Base-by-base conservation (phyloP, 2,329 filamentous ascomycete genomes). In the Trichoderma guizhouense region DNA sequence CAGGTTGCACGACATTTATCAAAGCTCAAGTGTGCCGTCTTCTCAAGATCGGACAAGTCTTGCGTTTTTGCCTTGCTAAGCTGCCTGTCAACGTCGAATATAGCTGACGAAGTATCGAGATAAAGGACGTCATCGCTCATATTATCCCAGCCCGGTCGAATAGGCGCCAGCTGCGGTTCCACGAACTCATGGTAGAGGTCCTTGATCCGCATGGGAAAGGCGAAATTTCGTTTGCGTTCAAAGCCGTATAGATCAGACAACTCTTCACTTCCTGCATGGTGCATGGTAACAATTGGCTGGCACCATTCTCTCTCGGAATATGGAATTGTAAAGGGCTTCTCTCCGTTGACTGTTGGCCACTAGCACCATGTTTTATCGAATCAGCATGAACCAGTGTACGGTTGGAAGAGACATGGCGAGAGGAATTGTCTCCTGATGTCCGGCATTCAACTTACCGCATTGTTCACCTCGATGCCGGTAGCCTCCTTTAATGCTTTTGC, bases 291-390 rank as follows among this genome's bases (percentile, higher is more conserved):
- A 58, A 88, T 81, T 9, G 87, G 85, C 64, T 88, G 84, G 76
- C 87, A 89, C 86, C 87, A 89, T 73, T 86, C 81, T n/a, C 78
- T 79, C 2, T 78, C 74, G 47, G 81, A 81, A 72, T 83, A 88
- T 1, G 83, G 82, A n/a, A 89, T 77, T 1, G 83, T 87, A 63
- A 81, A 79, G 3, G 85, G 86, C 72, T 88, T 88, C 75, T 89
- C 86, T 73, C 86, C 86, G 73, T 89, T 88, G 74, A 88, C 82
- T 58, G 86, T 85, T 1, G 87, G 87, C 82, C 84, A 87, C 79
- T 86, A 73, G 9, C 12, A 24, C 9, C 60, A 32, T 15, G 8
- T 28, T 62, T 28, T 43, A 7, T 14, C 24, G 12, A 26, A 43
- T 43, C 63, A 66, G 63, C 63, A 32, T 14, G 7, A 28, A n/a